These are phyloP conservation scores for Solanum okadae DNA, from an alignment of 257 asterid species.

Conservation along the genomic window DNA sequence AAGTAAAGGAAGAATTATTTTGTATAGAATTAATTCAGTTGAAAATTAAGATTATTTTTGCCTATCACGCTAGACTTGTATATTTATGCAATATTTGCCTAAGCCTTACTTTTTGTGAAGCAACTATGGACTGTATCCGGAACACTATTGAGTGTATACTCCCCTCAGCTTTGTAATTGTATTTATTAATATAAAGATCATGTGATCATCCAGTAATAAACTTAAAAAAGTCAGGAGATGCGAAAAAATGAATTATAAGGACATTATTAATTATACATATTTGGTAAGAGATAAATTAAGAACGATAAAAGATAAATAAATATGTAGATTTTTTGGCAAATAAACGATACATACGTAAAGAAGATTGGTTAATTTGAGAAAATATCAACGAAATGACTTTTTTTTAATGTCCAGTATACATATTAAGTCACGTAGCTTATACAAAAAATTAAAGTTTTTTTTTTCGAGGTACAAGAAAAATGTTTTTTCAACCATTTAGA, in stretches of 20 bases:
- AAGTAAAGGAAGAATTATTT: not conserved
- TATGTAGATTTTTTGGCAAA: not conserved
- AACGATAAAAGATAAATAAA: not conserved
- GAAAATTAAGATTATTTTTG: too few species aligned
- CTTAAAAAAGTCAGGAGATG: not conserved
- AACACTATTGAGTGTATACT: not conserved
- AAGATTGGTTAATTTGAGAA: too few species aligned
- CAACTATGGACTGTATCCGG: not conserved
- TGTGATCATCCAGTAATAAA: too few species aligned
- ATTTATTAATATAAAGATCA: too few species aligned
- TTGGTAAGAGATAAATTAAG: not conserved
- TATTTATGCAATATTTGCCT: not conserved
- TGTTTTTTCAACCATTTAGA: not conserved
- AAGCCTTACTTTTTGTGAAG: not conserved
- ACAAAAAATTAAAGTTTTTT: not conserved
- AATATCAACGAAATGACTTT: not conserved
- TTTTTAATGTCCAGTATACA: not conserved
- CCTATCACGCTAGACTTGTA: not conserved
- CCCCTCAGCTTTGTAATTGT: not conserved
- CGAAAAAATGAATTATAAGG: not conserved
- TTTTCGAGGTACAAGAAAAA: not conserved
- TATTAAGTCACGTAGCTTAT: not conserved
- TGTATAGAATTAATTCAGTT: too few species aligned
- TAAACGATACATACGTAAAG: too few species aligned
- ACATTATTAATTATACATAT: not conserved